Base-by-base conservation (phyloP, 2,329 filamentous ascomycete genomes). In the Curvularia sp. region DNA sequence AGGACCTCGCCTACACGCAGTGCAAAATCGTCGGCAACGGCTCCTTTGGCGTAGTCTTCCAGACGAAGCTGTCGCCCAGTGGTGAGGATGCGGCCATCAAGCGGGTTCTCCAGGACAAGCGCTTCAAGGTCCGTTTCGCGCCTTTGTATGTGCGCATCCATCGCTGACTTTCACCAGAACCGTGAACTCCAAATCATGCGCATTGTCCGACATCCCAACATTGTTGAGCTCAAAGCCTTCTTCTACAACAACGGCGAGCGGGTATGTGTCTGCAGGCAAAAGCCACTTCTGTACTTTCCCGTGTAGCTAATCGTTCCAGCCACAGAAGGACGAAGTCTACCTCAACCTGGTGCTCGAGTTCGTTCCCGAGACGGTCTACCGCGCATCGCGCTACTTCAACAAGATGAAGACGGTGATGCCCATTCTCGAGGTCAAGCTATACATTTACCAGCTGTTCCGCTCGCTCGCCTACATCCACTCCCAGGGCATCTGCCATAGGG, bases 391-490 rank as follows among this genome's bases (percentile, higher is more conserved):
- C 73, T 98, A 97, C 83, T 99, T 99, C 86, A 98, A 96, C 86
- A 99, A 99, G 84, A 90, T 98, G 89, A 99, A 98, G 88, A 96
- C 93, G 6, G 97, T 94, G 53, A 99, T 99, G 95, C 95, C 95
- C 15, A 97, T 94, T 71, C 87, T 99, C 70, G 95, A 99, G 80
- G 93, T 98, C 77, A 99, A 99, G 85, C 89, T 99, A 63, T 99
- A 98, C 85, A 99, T 94, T 77, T 99, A 99, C 82, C 95, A 99
- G 84, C 90, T 99, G 55, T 99, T 99, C 87, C 90, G 95, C 71
- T 96, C 95, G 35, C 86, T 99, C 70, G 95, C 95, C 75, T 99
- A 99, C 82, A 99, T 99, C 71, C 95, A 99, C 82, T 98, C 95
- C 9, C 94, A 97, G 82, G 95, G 95, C 73, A 99, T 99, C 80